These are phyloP conservation scores for Wickerhamomyces sydowiorum DNA, from an alignment of 805 yeast genomes.

Conservation along the genomic window DNA sequence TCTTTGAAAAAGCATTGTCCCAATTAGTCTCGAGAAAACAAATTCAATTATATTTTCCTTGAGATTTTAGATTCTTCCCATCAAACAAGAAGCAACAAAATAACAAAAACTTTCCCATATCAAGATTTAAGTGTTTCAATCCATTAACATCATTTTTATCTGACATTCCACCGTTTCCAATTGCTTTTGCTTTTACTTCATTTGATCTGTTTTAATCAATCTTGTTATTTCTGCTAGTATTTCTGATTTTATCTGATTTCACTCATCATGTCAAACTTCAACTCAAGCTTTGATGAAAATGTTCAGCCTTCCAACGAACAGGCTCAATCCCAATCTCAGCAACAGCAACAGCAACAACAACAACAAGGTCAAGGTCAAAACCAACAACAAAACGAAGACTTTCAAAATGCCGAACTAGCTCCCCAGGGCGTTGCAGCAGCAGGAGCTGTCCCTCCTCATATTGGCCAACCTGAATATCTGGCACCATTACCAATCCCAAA, in stretches of 20 bases:
- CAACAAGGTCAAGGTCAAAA: not conserved
- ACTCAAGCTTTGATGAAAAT: not conserved
- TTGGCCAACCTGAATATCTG: constrained; percentile 20
- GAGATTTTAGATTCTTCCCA: too few species aligned
- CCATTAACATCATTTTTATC: too few species aligned
- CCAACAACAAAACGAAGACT: not conserved
- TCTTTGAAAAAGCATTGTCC: too few species aligned
- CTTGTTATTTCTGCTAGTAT: not conserved
- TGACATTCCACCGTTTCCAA: too few species aligned
- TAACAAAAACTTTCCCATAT: too few species aligned
- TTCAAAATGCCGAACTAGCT: not conserved
- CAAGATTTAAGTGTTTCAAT: too few species aligned
- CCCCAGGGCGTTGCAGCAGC: not conserved
- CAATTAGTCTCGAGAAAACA: too few species aligned
- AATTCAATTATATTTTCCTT: too few species aligned
- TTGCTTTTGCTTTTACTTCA: not conserved
- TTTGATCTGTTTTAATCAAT: not conserved
- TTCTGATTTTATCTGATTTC: not conserved
- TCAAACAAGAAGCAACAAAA: too few species aligned
- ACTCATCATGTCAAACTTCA: not conserved
- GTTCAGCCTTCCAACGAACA: not conserved
- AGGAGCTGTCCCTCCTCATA: constrained; percentile 4
- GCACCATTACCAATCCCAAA: constrained; percentile 35
- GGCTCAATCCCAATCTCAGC: not conserved
- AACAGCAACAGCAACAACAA: not conserved